A percentile compares a stretch with the other conserved stretches of the same genome.
Conservation (phyloP, 2,329 filamentous ascomycete species). For the Sclerotinia subarctica region DNA sequence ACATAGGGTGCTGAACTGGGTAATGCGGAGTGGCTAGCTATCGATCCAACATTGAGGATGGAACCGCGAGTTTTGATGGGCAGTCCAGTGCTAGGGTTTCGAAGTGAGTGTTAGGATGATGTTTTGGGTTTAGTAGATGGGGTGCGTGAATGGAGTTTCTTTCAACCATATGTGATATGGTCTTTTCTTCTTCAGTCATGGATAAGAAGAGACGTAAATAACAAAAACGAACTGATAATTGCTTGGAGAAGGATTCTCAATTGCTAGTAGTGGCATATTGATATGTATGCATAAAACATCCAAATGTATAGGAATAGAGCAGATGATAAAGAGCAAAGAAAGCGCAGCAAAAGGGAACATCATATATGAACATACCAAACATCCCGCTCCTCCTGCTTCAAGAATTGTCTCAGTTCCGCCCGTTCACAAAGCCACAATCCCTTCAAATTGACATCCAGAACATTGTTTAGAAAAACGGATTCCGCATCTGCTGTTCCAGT, state of each 20-base stretch:
- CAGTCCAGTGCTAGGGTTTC: conserved; percentile 27
- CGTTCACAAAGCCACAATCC: conserved; percentile 41
- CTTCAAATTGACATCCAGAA: conserved; percentile 40
- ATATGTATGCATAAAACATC: no score
- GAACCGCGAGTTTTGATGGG: conserved; percentile 32
- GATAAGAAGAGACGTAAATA: no score
- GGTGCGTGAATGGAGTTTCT: not conserved
- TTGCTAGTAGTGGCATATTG: no score
- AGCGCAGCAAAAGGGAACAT: not conserved
- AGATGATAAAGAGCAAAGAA: no score
- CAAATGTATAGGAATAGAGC: no score
- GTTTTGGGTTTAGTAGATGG: not conserved
- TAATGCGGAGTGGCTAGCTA: conserved; percentile 22
- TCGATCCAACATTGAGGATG: conserved; percentile 35
- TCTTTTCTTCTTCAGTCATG: not conserved
- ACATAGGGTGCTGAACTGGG: conserved; percentile 22
- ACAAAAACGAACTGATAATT: no score
- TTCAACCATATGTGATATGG: no score
- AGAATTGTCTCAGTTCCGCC: conserved; percentile 37
- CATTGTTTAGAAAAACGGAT: conserved; percentile 29
- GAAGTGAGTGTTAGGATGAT: not conserved
- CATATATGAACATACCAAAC: conserved; percentile 22
- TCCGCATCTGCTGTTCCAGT: conserved; percentile 31
- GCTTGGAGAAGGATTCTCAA: no score
- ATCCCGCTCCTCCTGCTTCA: conserved; percentile 30